Conservation (phyloP, 768 basidiomycete species). For the Baorangia bicolor region DNA sequence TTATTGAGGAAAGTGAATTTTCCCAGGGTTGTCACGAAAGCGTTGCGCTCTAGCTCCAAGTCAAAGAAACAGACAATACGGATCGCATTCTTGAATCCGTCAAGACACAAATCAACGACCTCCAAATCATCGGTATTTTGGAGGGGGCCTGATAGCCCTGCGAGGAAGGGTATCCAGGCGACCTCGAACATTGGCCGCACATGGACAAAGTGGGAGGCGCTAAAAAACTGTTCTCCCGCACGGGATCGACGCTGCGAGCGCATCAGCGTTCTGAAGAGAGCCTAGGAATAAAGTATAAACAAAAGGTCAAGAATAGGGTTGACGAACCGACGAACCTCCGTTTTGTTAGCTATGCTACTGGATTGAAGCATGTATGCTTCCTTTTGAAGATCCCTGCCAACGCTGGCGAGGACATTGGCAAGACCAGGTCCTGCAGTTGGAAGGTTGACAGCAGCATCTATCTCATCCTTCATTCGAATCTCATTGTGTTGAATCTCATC, state of each 20-base stretch:
- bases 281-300: conserved; percentile 43
- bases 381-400: conserved; percentile 92
- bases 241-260: conserved; percentile 85
- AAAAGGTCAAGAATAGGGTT: not conserved
- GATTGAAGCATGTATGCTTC: conserved; percentile 96
- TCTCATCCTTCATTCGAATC: conserved; percentile 98
- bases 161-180: conserved; percentile 97
- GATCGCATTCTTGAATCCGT: conserved; percentile 97
- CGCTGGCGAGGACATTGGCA: conserved; percentile 78
- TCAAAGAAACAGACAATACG: conserved; percentile 97
- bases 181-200: conserved; percentile 99
- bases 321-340: conserved; percentile 60
- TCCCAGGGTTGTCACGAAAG: conserved; percentile 92
- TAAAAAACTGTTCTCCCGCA: conserved; percentile 86
- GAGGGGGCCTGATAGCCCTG: conserved; percentile 89
- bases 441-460: conserved; percentile 54
- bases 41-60: conserved; percentile 95
- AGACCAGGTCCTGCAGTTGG: conserved; percentile 63
- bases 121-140: conserved; percentile 96
- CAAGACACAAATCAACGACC: conserved; percentile 85
- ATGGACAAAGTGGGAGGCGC: conserved; percentile 94
- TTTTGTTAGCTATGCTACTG: conserved; percentile 94
- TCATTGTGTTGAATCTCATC: conserved; percentile 92
- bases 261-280: conserved; percentile 90
- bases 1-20: conserved; percentile 99